A percentile compares a stretch with the other conserved stretches of the same genome.
These are phyloP conservation scores for Phragmites australis DNA, from an alignment of 176 grass and related monocot species.

Conservation along the genomic window DNA sequence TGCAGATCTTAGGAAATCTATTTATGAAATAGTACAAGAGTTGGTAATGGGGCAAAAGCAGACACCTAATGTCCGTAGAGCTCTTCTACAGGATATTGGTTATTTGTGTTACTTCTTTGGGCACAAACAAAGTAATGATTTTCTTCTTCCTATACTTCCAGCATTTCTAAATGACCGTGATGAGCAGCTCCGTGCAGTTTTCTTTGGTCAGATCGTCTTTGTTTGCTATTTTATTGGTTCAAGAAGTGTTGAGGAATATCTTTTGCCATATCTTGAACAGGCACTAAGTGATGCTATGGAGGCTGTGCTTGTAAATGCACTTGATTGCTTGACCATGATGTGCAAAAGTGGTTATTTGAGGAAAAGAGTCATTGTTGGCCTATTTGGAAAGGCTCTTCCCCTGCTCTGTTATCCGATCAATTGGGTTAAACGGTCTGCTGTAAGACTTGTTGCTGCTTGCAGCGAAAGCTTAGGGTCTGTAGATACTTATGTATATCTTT, in stretches of 20 bases:
- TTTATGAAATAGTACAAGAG: slow-evolving; percentile 95
- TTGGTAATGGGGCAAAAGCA: slow-evolving; percentile 91
- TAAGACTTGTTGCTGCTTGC: slow-evolving; percentile 75
- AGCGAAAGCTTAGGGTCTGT: slow-evolving; percentile 83
- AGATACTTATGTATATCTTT: slow-evolving; percentile 92
- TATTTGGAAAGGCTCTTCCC: slow-evolving; percentile 78
- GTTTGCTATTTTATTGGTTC: slow-evolving; percentile 98
- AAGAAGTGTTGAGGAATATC: slow-evolving; percentile 95
- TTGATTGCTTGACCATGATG: slow-evolving; percentile 90
- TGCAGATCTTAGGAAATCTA: slow-evolving; percentile 64
- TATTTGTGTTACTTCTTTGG: slow-evolving; percentile 95
- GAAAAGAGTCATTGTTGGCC: slow-evolving; percentile 79
- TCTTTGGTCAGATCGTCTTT: slow-evolving; percentile 79
- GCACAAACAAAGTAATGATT: slow-evolving; percentile 91
- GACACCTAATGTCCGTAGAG: slow-evolving; percentile 83
- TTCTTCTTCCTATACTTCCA: slow-evolving; percentile 92
- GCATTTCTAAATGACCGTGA: slow-evolving; percentile 95
- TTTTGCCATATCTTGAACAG: slow-evolving; percentile 95
- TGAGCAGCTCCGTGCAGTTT: slow-evolving; percentile 86
- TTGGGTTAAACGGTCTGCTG: slow-evolving; percentile 87
- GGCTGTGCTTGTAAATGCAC: slow-evolving; percentile 79
- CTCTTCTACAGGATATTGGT: slow-evolving; percentile 87
- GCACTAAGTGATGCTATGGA: slow-evolving; percentile 83
- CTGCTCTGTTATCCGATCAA: slow-evolving; percentile 84
- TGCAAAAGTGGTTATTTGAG: slow-evolving; percentile 78